Base-by-base conservation (phyloP, 2,329 filamentous ascomycete genomes). In the Xenosphaeropsis pyriputrescens region DNA sequence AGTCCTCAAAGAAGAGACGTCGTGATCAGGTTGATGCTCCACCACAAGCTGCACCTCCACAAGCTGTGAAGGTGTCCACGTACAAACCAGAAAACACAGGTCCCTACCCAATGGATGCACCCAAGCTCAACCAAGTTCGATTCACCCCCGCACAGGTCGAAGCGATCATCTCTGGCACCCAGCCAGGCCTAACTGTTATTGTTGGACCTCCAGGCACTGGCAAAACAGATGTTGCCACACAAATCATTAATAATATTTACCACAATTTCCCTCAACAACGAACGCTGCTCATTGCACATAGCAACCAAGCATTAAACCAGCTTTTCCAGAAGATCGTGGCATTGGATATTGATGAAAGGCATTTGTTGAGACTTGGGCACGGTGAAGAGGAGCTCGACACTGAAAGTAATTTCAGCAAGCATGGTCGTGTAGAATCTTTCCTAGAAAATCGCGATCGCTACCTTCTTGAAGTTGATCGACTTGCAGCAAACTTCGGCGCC, bases 201-300 rank as follows among this genome's bases (percentile, higher is more conserved):
- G 85, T 98, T 44, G 91, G 91, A 1, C 91, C 91, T 38, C 91
- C 91, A 6, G 91, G 91, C 39, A 98, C 91, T 6, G 91, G 93
- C 44, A 98, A 98, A 65, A 98, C 91, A n/a, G 91, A 98, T 59
- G 91, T 98, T 38, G 88, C 86, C 35, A 95, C 89, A 4, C 91
- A 98, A 58, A 93, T 96, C 55, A 98, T 98, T 61, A 95, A 85
- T 64, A 95, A 96, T 57, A 82, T 98, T 49, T 98, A 98, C 55
- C 89, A 96, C 64, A 94, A 96, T 60, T 98, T 95, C 55, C 88
- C 91, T 6, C 69, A 79, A 45, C 86, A 98, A 57, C 81, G 85
- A 49, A 98, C 91, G 1, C 64, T 98, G 14, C 73, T 98, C 31
- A 76, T 98, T 45, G 91, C 91, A 4, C 91, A 98, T 57, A 96